Percentiles rank a stretch among this genome's conserved stretches.
phyloP scores from a whole-genome alignment of 768 basidiomycete genomes.

The Daedaleopsis sinensis region DNA sequence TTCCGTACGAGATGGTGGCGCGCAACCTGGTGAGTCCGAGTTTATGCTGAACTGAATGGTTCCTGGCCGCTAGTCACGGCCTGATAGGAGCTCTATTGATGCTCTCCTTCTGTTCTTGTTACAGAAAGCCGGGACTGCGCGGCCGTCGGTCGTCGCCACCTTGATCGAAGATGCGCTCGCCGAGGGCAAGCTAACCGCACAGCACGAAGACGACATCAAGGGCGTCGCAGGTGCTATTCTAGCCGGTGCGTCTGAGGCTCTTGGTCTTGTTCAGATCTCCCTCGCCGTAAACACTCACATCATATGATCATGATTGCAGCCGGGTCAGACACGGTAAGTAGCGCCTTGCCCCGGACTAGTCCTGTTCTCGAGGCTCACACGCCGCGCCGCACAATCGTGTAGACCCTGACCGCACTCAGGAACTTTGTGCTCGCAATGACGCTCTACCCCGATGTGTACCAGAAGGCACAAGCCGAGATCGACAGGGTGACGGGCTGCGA shows the following conservation, averaged over 20 bases:
- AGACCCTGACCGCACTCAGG: slow-evolving; percentile 44
- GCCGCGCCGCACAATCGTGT: too few relatives aligned
- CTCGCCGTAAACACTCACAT: background rate
- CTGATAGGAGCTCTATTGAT: background rate
- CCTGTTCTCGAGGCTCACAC: background rate
- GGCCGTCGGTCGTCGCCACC: slow-evolving; percentile 22
- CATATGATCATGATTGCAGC: slow-evolving; percentile 11
- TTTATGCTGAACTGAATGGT: too few relatives aligned
- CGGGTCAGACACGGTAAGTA: slow-evolving; percentile 21
- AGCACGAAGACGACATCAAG: slow-evolving; percentile 20
- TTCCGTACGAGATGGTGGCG: slow-evolving; percentile 24
- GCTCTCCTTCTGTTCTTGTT: background rate
- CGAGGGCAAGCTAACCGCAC: slow-evolving; percentile 1
- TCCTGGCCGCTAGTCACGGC: too few relatives aligned
- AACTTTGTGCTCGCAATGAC: slow-evolving; percentile 44
- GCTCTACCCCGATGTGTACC: slow-evolving; percentile 40
- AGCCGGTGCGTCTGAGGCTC: slow-evolving; percentile 18
- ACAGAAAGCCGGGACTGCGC: slow-evolving; percentile 19
- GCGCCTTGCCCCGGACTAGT: background rate
- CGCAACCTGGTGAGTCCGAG: slow-evolving; percentile 15
- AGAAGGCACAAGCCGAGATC: slow-evolving; percentile 44
- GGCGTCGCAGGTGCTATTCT: slow-evolving; percentile 19
- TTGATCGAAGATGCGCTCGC: slow-evolving; percentile 20
- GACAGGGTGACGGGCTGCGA: slow-evolving; percentile 42
- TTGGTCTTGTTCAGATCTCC: background rate